A percentile compares a stretch with the other conserved stretches of the same genome.
phyloP scores from a whole-genome alignment of 805 yeast species.

The Zygotorulaspora chibaensis region DNA sequence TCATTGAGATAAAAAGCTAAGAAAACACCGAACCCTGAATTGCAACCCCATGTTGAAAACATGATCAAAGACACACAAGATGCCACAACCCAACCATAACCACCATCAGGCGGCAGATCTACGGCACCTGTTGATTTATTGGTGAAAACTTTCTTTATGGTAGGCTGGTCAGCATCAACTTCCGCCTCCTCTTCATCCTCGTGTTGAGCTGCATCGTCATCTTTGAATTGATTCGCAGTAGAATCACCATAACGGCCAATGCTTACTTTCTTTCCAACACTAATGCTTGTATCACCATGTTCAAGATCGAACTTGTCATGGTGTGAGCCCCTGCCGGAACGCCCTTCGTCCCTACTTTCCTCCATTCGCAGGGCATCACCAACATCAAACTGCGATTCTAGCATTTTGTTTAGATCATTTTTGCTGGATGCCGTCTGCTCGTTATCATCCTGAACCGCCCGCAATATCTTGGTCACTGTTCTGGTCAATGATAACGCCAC shows the following conservation, averaged over 20 bases:
- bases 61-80: constrained; percentile 47
- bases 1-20: constrained; percentile 52
- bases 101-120: constrained; percentile 55
- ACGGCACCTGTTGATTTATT: constrained; percentile 34
- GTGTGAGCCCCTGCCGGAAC: not conserved
- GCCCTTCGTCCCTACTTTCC: constrained; percentile 8
- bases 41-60: constrained; percentile 70
- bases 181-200: constrained; percentile 1
- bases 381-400: constrained; percentile 26
- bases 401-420: constrained; percentile 17
- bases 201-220: constrained; percentile 2
- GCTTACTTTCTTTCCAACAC: too few relatives aligned
- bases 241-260: not conserved
- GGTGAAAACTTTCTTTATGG: constrained; percentile 34
- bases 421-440: constrained; percentile 14
- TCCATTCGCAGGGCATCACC: constrained; percentile 31
- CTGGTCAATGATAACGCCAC: constrained; percentile 10
- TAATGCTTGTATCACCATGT: too few relatives aligned
- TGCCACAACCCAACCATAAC: constrained; percentile 64
- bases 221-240: not conserved
- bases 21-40: constrained; percentile 59
- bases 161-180: constrained; percentile 12
- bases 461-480: constrained; percentile 16
- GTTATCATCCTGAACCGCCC: constrained; percentile 27
- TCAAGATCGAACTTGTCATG: too few relatives aligned